Conservation (phyloP, 1,284 basidiomycete genomes). For the Apiotrichum brassicae region DNA sequence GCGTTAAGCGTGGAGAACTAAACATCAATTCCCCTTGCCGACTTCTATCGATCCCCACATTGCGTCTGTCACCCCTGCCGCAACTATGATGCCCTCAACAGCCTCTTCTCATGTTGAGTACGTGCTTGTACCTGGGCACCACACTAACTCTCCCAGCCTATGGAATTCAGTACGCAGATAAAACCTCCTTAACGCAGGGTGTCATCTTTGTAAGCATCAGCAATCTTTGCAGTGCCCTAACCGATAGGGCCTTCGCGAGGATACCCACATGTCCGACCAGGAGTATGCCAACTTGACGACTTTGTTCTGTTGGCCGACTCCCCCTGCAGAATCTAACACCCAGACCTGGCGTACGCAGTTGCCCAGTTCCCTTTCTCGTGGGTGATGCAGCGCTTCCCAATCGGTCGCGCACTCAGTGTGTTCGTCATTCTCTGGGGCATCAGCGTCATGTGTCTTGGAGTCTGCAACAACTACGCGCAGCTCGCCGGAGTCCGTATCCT, state of each 20-base stretch:
- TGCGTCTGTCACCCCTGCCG: no score
- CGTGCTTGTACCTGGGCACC: background rate
- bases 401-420: slow-evolving; percentile 11
- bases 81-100: background rate
- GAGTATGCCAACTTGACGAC: slow-evolving; percentile 15
- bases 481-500: slow-evolving; percentile 12
- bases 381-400: slow-evolving; percentile 18
- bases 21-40: no score
- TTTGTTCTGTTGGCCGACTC: slow-evolving; percentile 15
- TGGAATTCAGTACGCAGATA: slow-evolving; percentile 2
- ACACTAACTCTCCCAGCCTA: slow-evolving; percentile 2
- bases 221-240: background rate
- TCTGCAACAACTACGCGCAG: slow-evolving; percentile 8
- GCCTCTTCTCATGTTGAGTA: slow-evolving; percentile 10
- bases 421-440: slow-evolving; percentile 15
- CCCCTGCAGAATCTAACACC: background rate
- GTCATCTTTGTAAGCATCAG: background rate
- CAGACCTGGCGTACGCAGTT: slow-evolving; percentile 16
- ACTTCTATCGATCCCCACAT: no score
- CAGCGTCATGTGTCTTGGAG: slow-evolving; percentile 4
- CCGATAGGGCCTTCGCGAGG: background rate
- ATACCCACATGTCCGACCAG: background rate
- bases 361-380: slow-evolving; percentile 17
- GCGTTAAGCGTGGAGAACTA: no score
- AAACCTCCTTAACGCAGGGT: background rate